Evolutionary conservation across 2,329 filamentous ascomycete species (phyloP).

Genomic region (Diaporthe citri): DNA sequence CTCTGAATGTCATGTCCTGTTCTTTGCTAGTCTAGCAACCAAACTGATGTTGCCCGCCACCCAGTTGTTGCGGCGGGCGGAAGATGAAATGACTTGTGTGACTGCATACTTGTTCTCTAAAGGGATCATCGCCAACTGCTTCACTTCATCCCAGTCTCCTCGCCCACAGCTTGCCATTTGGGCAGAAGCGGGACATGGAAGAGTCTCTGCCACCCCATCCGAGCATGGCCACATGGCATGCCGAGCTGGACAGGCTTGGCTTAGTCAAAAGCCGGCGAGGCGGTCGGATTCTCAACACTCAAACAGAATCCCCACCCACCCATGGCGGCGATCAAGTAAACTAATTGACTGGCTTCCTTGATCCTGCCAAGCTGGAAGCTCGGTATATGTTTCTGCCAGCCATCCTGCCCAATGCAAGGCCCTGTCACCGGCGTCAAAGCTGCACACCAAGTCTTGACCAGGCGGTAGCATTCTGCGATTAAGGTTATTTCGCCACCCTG

Average conservation of each 20-base stretch:
- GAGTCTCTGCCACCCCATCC: neutral
- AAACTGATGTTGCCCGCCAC: neutral
- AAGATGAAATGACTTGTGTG: neutral
- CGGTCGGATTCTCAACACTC: slow-evolving; percentile 21
- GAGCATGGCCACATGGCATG: slow-evolving; percentile 21
- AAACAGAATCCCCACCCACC: slow-evolving; percentile 11
- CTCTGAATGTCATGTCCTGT: neutral
- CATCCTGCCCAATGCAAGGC: neutral
- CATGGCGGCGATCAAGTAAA: slow-evolving; percentile 26
- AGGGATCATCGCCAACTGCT: neutral
- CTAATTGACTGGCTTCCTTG: neutral
- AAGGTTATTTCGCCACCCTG: slow-evolving; percentile 38
- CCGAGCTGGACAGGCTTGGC: slow-evolving; percentile 2
- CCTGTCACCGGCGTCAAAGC: slow-evolving; percentile 11
- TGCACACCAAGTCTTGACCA: neutral
- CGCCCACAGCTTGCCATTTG: neutral
- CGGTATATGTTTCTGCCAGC: slow-evolving; percentile 28
- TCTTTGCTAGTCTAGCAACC: neutral
- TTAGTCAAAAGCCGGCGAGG: slow-evolving; percentile 3
- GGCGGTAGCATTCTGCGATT: slow-evolving; percentile 19
- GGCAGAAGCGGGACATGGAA: no score
- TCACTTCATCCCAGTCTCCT: neutral
- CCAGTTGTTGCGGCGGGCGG: neutral
- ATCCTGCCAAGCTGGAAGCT: slow-evolving; percentile 28
- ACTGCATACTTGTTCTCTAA: neutral